These are phyloP conservation scores for Penicillium italicum DNA, from an alignment of 2,329 filamentous ascomycete species.

Conservation along the genomic window DNA sequence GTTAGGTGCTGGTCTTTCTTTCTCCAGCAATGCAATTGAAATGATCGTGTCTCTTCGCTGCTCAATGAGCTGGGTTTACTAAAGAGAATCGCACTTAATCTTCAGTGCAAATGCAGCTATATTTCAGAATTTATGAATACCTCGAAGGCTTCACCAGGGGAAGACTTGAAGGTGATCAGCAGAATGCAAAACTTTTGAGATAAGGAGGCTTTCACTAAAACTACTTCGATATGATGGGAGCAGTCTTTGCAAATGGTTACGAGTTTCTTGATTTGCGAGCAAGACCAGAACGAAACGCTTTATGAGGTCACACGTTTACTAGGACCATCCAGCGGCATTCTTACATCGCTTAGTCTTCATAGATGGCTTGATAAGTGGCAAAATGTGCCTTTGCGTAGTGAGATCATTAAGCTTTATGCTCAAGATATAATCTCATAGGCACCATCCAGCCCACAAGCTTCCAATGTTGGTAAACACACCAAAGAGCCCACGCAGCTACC, in stretches of 20 bases:
- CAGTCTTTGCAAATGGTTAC: background rate
- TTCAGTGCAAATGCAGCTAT: too few species aligned
- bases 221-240: constrained; percentile 5
- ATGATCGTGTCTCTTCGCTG: too few species aligned
- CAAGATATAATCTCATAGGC: background rate
- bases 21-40: background rate
- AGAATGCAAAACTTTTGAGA: background rate
- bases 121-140: too few species aligned
- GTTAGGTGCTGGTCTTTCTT: constrained; percentile 8
- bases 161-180: too few species aligned
- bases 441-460: background rate
- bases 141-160: too few species aligned
- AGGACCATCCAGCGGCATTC: background rate
- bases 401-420: background rate
- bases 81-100: too few species aligned
- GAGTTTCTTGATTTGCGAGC: background rate
- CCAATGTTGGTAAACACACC: background rate
- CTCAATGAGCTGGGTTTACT: too few species aligned
- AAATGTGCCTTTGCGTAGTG: background rate
- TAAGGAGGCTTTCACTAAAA: background rate
- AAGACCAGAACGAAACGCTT: background rate
- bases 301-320: background rate
- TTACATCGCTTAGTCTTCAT: background rate
- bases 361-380: background rate
- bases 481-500: background rate